Base-by-base conservation (phyloP, 1,284 basidiomycete genomes). In the Boletus sp. region DNA sequence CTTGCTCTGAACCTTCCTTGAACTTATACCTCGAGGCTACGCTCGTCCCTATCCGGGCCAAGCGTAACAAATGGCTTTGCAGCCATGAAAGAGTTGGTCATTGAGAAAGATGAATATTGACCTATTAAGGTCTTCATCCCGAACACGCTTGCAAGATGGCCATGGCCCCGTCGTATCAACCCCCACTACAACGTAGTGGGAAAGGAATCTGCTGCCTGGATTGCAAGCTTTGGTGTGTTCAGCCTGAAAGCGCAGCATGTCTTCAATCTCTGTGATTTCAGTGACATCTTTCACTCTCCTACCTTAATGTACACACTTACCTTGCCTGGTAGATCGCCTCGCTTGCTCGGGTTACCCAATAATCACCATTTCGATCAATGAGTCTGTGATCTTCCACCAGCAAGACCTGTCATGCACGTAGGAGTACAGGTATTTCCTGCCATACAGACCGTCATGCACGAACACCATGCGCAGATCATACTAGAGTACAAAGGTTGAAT, bases 311-410 rank as follows among this genome's bases (percentile, higher is more conserved):
- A 5, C 1, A n/a, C 13, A 19, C 54, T 55, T 7, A 64, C 33
- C 9, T 50, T 30, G 19, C 35, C 37, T 19, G 19, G 11, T 47
- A 64, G 63, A 49, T 38, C 62, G 23, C 50, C 58, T 65, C 17
- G 63, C 50, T 7, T 52, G 63, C 13, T 13, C 61, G 23, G 47
- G 35, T 10, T 65, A 56, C 38, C 63, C 63, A 10, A 65, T 23
- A 37, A 21, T 60, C 46, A 63, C 90, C 80, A 89, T 83, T 1
- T 81, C 84, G 2, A 90, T 86, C n/a, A 76, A 75, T 59, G 83
- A 81, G 67, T 92, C 90, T n/a, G 88, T 79, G 2, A 84, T 87
- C 74, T 90, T 92, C 89, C 90, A 93, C 91, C 91, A 93, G 19
- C 72, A 77, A 16, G 80, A 83, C 59, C 76, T 75, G 59, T 88